Evolutionary conservation across 768 basidiomycete genomes (phyloP).

Genomic region (Heimioporus sp.): DNA sequence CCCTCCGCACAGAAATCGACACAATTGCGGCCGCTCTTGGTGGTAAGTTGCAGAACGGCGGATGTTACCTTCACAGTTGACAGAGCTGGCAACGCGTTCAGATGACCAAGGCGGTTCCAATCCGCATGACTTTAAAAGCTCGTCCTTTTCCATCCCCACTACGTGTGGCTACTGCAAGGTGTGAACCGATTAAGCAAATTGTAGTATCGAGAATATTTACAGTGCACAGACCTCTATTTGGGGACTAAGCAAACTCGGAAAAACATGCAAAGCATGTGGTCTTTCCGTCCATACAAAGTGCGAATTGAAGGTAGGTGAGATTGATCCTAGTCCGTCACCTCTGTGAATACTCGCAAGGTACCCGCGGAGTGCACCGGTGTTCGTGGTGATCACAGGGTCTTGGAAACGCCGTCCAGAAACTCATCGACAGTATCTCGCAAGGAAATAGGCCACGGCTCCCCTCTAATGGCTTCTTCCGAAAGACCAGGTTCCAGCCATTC

Average conservation of each 20-base stretch:
- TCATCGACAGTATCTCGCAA: constrained; percentile 35
- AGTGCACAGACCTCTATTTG: constrained; percentile 69
- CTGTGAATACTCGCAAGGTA: constrained; percentile 42
- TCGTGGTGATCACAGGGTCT: constrained; percentile 25
- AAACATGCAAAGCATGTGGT: constrained; percentile 76
- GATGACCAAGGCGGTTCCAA: constrained; percentile 70
- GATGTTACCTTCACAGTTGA: constrained; percentile 1
- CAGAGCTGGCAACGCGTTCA: constrained; percentile 28
- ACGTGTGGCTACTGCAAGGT: constrained; percentile 83
- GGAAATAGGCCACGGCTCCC: constrained; percentile 22
- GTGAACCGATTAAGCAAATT: constrained; percentile 9
- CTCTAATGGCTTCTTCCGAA: constrained; percentile 4
- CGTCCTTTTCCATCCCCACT: constrained; percentile 84
- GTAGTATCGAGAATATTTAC: constrained; percentile 3
- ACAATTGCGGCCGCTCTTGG: constrained; percentile 59
- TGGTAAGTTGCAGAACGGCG: constrained; percentile 40
- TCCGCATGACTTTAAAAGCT: constrained; percentile 81
- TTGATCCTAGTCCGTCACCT: neutral
- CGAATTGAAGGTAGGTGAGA: constrained; percentile 66
- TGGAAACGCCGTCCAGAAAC: constrained; percentile 28
- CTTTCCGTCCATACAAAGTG: constrained; percentile 83
- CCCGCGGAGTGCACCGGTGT: constrained; percentile 62
- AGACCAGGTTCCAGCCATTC: constrained; percentile 5
- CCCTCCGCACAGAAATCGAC: constrained; percentile 64
- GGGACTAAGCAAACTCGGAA: constrained; percentile 86